Base-by-base conservation (phyloP, 2,329 filamentous ascomycete genomes). In the Diaporthe ampelina region DNA sequence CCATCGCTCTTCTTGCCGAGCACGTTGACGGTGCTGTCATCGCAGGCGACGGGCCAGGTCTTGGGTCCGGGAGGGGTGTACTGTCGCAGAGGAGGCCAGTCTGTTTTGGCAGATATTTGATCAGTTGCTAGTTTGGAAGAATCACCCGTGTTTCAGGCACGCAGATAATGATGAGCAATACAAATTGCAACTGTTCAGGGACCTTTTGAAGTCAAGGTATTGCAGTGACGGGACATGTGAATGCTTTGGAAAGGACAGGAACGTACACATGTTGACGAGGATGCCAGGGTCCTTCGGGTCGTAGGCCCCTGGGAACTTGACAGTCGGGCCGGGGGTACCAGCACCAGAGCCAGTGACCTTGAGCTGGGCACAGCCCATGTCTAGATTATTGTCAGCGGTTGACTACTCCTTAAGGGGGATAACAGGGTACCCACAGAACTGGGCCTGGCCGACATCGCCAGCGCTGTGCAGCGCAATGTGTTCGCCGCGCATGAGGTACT, bases 401-500 rank as follows among this genome's bases (percentile, higher is more conserved):
- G 9, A n/a, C 3, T 50, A 9, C 6, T 4, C 45, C 21, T n/a
- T 4, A n/a, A 1, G 21, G 6, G n/a, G 10, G 5, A 2, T 2
- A 2, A 10, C 3, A 5, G 1, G n/a, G 21, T 24, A 24, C 45
- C 11, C 45, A 50, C 45, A 84, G 79, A 84, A 84, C 77, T 84
- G 83, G 9, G 83, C 83, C 78, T 79, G 24, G 29, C 78, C 74
- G 50, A 65, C 63, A 37, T 80, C 13, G 11, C 37, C 79, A 19
- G 83, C 83, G 13, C 78, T 79, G 78, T 86, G 84, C 15, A 86
- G 81, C 10, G 81, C 84, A 37, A 85, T 78, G 54, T 84, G 78
- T 78, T 86, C 84, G 48, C 83, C 83, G 21, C 84, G 82, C 79
- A 86, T 81, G 43, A 85, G 82, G 77, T 86, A 86, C 59, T 85